Conservation (phyloP, 495 filamentous ascomycete genomes). For the Penicillium psychrofluorescens region DNA sequence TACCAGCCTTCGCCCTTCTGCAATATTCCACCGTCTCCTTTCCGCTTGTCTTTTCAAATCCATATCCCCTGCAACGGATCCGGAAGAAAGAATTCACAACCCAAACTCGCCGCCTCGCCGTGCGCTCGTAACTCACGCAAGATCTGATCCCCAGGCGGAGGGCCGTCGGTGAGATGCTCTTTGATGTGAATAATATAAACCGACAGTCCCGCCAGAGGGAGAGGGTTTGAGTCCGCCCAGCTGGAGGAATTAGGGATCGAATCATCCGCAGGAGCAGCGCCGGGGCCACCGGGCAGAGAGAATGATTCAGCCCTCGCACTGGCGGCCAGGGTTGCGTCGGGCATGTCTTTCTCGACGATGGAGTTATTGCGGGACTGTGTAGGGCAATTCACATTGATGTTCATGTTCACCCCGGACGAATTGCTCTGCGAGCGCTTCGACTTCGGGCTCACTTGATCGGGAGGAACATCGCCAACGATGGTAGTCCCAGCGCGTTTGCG, state of each 20-base stretch:
- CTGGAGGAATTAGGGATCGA: conserved; percentile 4
- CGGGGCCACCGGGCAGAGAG: not conserved
- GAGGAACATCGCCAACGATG: not conserved
- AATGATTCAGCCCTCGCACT: too few relatives aligned
- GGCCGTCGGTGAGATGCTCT: conserved; percentile 61
- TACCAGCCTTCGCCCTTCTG: not conserved
- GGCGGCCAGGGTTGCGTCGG: not conserved
- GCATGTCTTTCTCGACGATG: not conserved
- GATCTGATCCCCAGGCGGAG: conserved; percentile 55
- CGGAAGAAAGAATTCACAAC: conserved; percentile 71
- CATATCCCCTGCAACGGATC: conserved; percentile 43
- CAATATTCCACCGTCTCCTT: too few relatives aligned
- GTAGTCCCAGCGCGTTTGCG: conserved; percentile 21
- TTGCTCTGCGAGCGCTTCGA: conserved; percentile 14
- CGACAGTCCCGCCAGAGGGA: conserved; percentile 45
- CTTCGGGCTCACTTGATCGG: conserved; percentile 17
- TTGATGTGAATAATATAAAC: conserved; percentile 83
- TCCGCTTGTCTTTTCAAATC: conserved; percentile 14
- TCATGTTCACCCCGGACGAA: not conserved
- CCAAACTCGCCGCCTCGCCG: conserved; percentile 54
- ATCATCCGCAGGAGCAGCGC: conserved; percentile 6
- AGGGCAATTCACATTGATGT: too few relatives aligned
- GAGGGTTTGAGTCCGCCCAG: conserved; percentile 16
- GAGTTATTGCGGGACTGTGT: too few relatives aligned
- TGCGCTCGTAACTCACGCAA: conserved; percentile 56